Conservation (phyloP, 139 green algal genomes). For the Auxenochlorella protothecoides region DNA sequence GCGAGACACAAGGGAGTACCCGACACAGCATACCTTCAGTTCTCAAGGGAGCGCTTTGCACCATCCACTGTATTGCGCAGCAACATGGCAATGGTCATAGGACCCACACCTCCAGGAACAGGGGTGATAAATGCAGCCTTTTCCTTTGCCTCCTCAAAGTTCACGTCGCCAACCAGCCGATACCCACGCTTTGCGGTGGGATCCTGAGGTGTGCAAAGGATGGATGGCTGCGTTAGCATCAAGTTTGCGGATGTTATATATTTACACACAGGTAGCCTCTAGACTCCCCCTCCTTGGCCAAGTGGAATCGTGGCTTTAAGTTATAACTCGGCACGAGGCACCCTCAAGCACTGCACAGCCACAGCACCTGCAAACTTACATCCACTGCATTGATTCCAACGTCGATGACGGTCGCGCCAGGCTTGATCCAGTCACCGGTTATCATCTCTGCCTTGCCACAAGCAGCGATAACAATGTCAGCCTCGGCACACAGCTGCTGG, state of each 20-base stretch:
- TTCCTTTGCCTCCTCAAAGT: constrained; percentile 49
- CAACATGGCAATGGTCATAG: constrained; percentile 88
- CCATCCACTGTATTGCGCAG: constrained; percentile 63
- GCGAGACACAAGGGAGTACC: no score
- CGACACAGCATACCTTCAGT: no score
- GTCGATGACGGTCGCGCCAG: constrained; percentile 56
- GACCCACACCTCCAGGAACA: constrained; percentile 81
- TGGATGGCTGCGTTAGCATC: no score
- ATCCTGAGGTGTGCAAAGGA: constrained; percentile 4
- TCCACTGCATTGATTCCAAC: constrained; percentile 63
- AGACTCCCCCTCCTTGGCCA: no score
- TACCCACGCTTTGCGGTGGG: constrained; percentile 43
- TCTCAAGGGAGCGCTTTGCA: constrained; percentile 12
- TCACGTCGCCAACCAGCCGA: constrained; percentile 71
- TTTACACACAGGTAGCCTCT: no score
- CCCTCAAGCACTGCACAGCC: no score
- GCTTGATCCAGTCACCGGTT: constrained; percentile 63
- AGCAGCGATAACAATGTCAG: constrained; percentile 94
- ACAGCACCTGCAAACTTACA: neutral
- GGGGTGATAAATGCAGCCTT: constrained; percentile 63
- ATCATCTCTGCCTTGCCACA: constrained; percentile 80
- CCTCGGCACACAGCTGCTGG: constrained; percentile 52
- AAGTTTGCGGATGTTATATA: no score
- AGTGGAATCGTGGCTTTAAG: no score
- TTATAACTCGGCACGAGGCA: no score